phyloP scores from a whole-genome alignment of 768 basidiomycete genomes.

The Amanita thiersii region DNA sequence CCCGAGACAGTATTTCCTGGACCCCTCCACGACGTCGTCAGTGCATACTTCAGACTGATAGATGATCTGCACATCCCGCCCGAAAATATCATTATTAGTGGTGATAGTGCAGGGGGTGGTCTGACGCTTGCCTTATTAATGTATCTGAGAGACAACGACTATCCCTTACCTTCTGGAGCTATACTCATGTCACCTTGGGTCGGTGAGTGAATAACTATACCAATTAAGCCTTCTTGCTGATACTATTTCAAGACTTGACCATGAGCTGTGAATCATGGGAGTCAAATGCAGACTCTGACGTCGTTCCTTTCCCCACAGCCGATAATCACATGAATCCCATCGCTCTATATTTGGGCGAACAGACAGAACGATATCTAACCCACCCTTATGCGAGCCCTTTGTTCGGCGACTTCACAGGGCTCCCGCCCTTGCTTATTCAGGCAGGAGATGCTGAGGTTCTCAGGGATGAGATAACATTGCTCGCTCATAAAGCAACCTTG shows the following conservation, averaged over 20 bases:
- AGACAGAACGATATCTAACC: constrained; percentile 75
- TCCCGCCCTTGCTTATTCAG: constrained; percentile 89
- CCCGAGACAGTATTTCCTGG: constrained; percentile 95
- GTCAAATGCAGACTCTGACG: constrained; percentile 80
- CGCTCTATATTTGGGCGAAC: constrained; percentile 84
- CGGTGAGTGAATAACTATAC: constrained; percentile 42
- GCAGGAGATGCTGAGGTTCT: constrained; percentile 92
- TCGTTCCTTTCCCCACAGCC: constrained; percentile 62
- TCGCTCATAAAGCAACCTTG: constrained; percentile 88
- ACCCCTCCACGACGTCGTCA: constrained; percentile 77
- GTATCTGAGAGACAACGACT: constrained; percentile 90
- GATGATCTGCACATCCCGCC: constrained; percentile 88
- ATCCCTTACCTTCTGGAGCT: constrained; percentile 76
- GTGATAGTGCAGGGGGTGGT: constrained; percentile 93
- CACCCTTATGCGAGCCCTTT: constrained; percentile 95
- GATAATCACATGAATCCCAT: constrained; percentile 91
- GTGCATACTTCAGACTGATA: constrained; percentile 77
- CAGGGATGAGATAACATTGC: constrained; percentile 85
- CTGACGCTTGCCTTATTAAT: constrained; percentile 78
- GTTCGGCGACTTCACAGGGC: constrained; percentile 79
- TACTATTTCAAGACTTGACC: constrained; percentile 59
- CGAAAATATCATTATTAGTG: constrained; percentile 81
- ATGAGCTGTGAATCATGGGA: constrained; percentile 99
- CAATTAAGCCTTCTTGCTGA: constrained; percentile 4
- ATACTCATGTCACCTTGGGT: constrained; percentile 96